Conservation (phyloP, 2,329 filamentous ascomycete genomes). For the Xylariaceae sp. region DNA sequence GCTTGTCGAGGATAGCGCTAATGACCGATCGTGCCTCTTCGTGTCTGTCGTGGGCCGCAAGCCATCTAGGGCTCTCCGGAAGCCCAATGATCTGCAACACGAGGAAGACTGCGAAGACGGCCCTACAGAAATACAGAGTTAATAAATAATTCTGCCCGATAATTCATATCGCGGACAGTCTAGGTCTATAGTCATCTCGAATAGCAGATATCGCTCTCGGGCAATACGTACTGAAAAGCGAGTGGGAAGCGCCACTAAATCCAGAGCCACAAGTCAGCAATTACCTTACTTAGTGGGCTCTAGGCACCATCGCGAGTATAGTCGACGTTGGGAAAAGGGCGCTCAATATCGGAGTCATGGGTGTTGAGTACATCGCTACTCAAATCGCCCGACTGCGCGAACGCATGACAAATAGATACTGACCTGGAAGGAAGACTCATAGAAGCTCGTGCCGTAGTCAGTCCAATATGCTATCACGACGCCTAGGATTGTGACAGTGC, state of each 20-base stretch:
- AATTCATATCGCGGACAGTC: neutral
- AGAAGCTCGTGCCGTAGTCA: conserved; percentile 16
- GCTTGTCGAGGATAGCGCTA: conserved; percentile 18
- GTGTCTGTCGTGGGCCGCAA: conserved; percentile 38
- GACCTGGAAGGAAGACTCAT: conserved; percentile 3
- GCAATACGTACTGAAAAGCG: conserved; percentile 37
- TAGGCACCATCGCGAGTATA: conserved; percentile 28
- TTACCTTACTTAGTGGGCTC: conserved; percentile 29
- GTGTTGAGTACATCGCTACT: neutral
- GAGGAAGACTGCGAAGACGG: conserved; percentile 42
- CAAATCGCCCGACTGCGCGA: neutral
- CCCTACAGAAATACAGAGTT: conserved; percentile 3
- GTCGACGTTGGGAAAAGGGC: neutral
- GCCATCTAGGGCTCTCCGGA: conserved; percentile 43
- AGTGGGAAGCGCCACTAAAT: conserved; percentile 47
- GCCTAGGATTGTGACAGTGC: conserved; percentile 49
- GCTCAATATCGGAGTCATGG: neutral
- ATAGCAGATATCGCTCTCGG: neutral
- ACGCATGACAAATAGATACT: neutral
- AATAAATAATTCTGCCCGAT: neutral
- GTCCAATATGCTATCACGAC: conserved; percentile 48
- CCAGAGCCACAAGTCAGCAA: neutral
- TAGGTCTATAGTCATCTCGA: too few relatives aligned
- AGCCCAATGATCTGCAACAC: conserved; percentile 41
- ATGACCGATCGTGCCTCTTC: conserved; percentile 33